Base-by-base conservation (phyloP, 163 green algal genomes). In the Volvox carteri region DNA sequence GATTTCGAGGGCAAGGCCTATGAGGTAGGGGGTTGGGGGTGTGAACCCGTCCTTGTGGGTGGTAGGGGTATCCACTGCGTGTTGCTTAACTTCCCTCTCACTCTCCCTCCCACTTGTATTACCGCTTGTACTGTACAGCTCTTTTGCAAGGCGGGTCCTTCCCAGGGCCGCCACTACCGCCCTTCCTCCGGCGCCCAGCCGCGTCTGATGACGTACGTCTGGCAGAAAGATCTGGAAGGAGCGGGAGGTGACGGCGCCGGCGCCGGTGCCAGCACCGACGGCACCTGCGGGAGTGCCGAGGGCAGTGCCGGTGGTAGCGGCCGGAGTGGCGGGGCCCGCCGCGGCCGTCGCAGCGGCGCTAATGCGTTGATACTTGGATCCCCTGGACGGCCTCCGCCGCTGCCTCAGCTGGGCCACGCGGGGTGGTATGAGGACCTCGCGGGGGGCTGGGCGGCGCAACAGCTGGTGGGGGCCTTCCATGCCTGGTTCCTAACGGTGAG, bases 121-220 rank as follows among this genome's bases (percentile, higher is more conserved):
- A n/a, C n/a, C n/a, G n/a, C n/a, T n/a, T n/a, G n/a, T n/a, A n/a
- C n/a, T n/a, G n/a, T 65, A 30, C 78, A 87, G 80, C 35, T 87
- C 25, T 78, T 87, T 33, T 78, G 62, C 46, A 50, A 78, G 62
- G 62, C 80, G 0, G 80, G 80, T 7, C 44, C 42, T 25, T 37
- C 44, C 62, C 19, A 18, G 8, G 46, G 44, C 41, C 19, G 23
- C 25, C 12, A 11, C 42, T 60, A 44, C 46, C 30, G 11, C 2
- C 35, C 65, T 19, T 37, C 65, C n/a, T 60, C 46, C 7, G 46
- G 42, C 33, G n/a, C n/a, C 12, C 8, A 39, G 48, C 68, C 83
- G 33, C 83, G 83, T 35, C 67, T 88, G 5, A 33, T 83, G 21
- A 88, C 83, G 23, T 88, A 88, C 67, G 16, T 88, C 2, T 88